These are phyloP conservation scores for Trematosphaeria pertusa DNA, from an alignment of 2,329 filamentous ascomycete species.

Conservation along the genomic window DNA sequence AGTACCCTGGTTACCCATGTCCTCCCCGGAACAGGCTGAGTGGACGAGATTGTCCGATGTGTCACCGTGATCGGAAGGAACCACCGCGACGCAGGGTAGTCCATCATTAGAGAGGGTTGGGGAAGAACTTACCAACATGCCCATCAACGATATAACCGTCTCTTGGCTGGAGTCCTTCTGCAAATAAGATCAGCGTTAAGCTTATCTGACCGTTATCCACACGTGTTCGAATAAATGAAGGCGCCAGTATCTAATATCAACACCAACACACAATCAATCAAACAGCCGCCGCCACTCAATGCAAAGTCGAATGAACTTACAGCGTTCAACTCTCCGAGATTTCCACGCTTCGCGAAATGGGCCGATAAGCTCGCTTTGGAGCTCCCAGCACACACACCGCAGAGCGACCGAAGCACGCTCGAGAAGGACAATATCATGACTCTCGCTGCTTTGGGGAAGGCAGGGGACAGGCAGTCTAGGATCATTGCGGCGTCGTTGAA, in stretches of 20 bases:
- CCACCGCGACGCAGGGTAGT: background rate
- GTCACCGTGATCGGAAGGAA: background rate
- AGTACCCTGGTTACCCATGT: constrained; percentile 20
- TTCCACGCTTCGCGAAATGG: constrained; percentile 87
- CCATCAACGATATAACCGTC: constrained; percentile 86
- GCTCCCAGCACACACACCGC: constrained; percentile 88
- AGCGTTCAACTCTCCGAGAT: constrained; percentile 91
- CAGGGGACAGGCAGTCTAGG: constrained; percentile 82
- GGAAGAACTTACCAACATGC: constrained; percentile 70
- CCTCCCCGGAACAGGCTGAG: constrained; percentile 6
- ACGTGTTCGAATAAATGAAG: constrained; percentile 21
- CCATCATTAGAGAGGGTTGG: constrained; percentile 16
- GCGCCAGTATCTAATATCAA: constrained; percentile 19
- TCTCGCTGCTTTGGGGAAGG: constrained; percentile 66
- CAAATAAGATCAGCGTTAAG: constrained; percentile 22
- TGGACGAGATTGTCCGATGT: background rate
- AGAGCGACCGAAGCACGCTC: constrained; percentile 71
- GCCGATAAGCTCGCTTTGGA: constrained; percentile 90
- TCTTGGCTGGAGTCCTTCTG: constrained; percentile 92
- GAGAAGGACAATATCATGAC: constrained; percentile 66
- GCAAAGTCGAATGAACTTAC: constrained; percentile 50
- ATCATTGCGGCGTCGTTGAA: constrained; percentile 89
- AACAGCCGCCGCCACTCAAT: constrained; percentile 13
- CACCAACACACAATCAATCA: constrained; percentile 18
- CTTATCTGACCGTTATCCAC: constrained; percentile 21